phyloP scores from a whole-genome alignment of 2,329 filamentous ascomycete genomes.

The Xylariaceae sp. region DNA sequence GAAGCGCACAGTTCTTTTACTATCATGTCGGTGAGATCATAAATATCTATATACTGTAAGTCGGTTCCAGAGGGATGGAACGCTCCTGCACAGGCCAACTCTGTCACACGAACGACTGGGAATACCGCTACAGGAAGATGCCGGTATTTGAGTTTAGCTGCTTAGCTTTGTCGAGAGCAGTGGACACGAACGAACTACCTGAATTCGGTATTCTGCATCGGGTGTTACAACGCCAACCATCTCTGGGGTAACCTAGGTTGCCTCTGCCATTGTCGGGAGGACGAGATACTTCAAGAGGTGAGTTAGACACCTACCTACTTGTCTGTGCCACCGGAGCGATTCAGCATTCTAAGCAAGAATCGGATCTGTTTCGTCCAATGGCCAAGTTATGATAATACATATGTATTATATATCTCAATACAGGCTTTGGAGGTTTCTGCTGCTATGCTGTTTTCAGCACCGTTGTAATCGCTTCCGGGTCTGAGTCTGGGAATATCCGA shows the following conservation, averaged over 20 bases:
- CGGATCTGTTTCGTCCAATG: no score
- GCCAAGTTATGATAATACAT: no score
- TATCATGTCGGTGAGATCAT: not conserved
- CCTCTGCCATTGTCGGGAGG: not conserved
- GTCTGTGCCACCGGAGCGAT: no score
- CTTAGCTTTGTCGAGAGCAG: not conserved
- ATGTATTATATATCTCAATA: no score
- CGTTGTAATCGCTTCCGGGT: conserved; percentile 3
- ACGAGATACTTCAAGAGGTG: not conserved
- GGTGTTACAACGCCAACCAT: not conserved
- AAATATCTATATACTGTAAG: not conserved
- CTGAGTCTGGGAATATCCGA: not conserved
- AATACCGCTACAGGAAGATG: not conserved
- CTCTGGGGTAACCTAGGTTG: not conserved
- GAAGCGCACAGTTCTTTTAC: no score
- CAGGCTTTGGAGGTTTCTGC: no score
- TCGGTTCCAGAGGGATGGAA: not conserved
- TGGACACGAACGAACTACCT: not conserved
- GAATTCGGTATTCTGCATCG: not conserved
- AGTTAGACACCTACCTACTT: no score
- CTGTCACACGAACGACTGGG: not conserved
- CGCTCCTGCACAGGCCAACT: not conserved
- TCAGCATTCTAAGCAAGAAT: no score
- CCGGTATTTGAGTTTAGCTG: not conserved
- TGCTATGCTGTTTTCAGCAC: conserved; percentile 10